Evolutionary conservation across 1,284 basidiomycete species (phyloP), one percentile per base, ranked within the genome.

Genomic region (Cryptococcus sp.): DNA sequence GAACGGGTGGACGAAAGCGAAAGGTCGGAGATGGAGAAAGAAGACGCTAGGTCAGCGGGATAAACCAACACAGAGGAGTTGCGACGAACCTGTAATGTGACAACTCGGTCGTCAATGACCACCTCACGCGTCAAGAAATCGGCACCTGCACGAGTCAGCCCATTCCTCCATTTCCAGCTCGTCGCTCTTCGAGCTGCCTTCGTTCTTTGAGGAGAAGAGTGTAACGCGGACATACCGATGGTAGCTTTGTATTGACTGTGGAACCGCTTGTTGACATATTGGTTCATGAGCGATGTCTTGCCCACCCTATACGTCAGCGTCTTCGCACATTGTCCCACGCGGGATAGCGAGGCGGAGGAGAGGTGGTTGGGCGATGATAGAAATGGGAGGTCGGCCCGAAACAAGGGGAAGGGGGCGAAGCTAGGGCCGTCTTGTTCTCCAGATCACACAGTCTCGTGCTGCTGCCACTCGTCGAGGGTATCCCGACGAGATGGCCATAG

Each of bases 241-340:
- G 91, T 95, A 11, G 92, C 93, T 78, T 98, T 98, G 82, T 99
- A 98, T 75, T 97, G 94, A 74, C 94, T 97, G 68, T 88, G 94
- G 77, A 98, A 99, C 58, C 95, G 86, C 77, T 97, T 98, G 84
- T 98, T 98, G 65, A 99, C 95, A 79, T 97, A 98, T 79, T 98
- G 95, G 79, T 97, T 98, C 95, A 99, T 99, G 65, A 99, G 83
- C 36, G 94, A 98, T 43, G 94, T 98, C 86, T 98, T 98, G 46
- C 94, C 95, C 73, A 99, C 95, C 54, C 94, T 95, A 66, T n/a
- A 28, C 2, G 40, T 50, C 40, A 45, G 45, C 28, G 22, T 5
- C 24, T 36, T 18, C 23, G 22, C 24, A 12, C 10, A 9, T 31
- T 16, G 36, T 4, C 18, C 16, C 11, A 18, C 5, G 11, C 23